These are phyloP conservation scores for Dinochytrium kinnereticum DNA, from an alignment of 371 early-diverging fungal species.

Conservation along the genomic window DNA sequence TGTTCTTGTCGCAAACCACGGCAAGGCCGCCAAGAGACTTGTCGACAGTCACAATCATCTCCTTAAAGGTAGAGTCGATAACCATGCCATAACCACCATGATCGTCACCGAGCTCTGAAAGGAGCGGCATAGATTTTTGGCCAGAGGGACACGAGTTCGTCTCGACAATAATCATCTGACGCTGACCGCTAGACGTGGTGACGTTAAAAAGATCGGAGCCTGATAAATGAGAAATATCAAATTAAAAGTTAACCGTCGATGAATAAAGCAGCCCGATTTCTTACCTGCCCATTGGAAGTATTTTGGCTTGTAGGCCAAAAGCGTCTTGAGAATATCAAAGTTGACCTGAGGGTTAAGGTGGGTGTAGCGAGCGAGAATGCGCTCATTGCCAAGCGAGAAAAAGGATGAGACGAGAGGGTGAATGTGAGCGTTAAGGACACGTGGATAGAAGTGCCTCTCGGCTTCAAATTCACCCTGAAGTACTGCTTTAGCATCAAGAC, in stretches of 20 bases:
- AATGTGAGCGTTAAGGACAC: constrained; percentile 90
- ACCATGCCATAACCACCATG: constrained; percentile 75
- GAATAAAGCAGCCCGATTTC: constrained; percentile 10
- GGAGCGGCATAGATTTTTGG: constrained; percentile 91
- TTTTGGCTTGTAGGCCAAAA: constrained; percentile 76
- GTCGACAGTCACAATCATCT: constrained; percentile 74
- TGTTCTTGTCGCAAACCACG: constrained; percentile 89
- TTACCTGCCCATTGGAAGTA: constrained; percentile 92
- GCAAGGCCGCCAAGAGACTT: constrained; percentile 79
- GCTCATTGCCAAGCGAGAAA: constrained; percentile 86
- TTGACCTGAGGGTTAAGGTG: constrained; percentile 89
- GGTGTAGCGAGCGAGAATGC: constrained; percentile 87
- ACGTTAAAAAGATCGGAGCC: constrained; percentile 92
- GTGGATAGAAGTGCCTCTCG: constrained; percentile 89
- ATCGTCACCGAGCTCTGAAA: constrained; percentile 79
- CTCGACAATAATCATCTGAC: constrained; percentile 96
- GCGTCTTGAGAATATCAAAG: constrained; percentile 62
- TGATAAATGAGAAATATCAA: constrained; percentile 33
- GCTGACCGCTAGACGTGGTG: constrained; percentile 82
- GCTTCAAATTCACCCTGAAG: constrained; percentile 81
- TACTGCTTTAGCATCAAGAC: constrained; percentile 50
- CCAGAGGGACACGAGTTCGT: constrained; percentile 96
- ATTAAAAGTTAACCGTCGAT: not conserved
- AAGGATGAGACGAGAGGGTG: constrained; percentile 89
- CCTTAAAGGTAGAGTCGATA: constrained; percentile 76